Evolutionary conservation across 1,284 basidiomycete genomes (phyloP), one percentile per base, ranked within the genome.

Genomic region (Ceratobasidium sp.): DNA sequence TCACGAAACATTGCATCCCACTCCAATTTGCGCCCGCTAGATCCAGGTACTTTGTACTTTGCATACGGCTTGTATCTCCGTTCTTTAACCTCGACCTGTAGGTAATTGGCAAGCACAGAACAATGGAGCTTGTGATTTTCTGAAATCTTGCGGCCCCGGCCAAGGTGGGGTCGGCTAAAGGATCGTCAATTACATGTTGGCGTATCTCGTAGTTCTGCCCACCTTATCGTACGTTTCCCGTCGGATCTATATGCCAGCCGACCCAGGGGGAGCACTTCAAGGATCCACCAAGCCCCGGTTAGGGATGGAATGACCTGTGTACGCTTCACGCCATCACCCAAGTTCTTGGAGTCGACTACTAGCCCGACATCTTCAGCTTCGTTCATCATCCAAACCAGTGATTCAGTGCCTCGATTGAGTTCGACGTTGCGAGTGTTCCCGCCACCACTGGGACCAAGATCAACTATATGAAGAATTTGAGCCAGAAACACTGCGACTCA

Each of bases 341-440:
- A 34, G 24, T 61, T 61, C 39, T 41, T 61, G 8, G 58, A 43
- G n/a, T 61, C 58, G n/a, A 61, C 7, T 24, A 1, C 16, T 8
- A 66, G 27, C 0, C 64, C 64, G 16, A 13, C 64, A 1, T 14
- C 22, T 1, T 39, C 39, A 0, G 78, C 79, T 56, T 79, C 79
- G 24, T 63, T 62, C 19, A 62, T 64, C 78, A 79, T 79, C 78
- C 78, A 79, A 6, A 41, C 56, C 7, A 79, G 61, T 0, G 79
- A 39, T 31, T 76, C 61, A 1, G 46, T 24, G 4, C 62, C 27
- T 9, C 46, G 59, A 43, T 77, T 56, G 37, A 77, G 41, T 1
- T 76, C 46, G 3, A 48, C n/a, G 46, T 79, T 79, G 14, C n/a
- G 22, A 11, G 71, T 49, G 34, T 76, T 79, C 5, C 79, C 79